Evolutionary conservation across 108 stramenopile species (phyloP).

Genomic region (Nannochloropsis gaditana): DNA sequence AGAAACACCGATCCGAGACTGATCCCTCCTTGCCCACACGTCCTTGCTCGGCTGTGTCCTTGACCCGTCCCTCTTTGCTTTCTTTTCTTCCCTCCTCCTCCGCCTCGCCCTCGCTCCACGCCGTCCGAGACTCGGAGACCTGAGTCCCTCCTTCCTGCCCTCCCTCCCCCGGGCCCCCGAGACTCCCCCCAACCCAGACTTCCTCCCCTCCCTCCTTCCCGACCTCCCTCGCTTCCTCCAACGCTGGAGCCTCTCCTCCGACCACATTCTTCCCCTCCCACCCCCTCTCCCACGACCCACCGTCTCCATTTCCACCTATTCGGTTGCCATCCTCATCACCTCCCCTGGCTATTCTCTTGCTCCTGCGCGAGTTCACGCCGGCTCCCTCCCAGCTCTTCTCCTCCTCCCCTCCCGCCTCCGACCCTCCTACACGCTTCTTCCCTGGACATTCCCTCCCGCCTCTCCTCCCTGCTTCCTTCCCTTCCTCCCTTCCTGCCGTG

Average conservation of each 20-base stretch:
- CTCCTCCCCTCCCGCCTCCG: no score
- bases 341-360: no score
- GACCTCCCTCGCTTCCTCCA: background rate
- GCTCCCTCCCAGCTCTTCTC: no score
- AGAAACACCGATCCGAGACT: no score
- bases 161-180: background rate
- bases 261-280: background rate
- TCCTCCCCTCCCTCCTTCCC: background rate
- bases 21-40: no score
- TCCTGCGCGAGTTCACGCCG: no score
- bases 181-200: background rate
- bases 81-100: slow-evolving; percentile 13
- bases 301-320: no score
- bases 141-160: background rate
- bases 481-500: background rate
- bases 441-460: background rate
- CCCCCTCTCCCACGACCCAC: no score
- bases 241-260: background rate
- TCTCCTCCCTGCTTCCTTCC: background rate
- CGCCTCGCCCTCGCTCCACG: background rate
- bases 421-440: no score
- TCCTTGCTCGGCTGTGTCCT: no score
- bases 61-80: no score
- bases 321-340: no score
- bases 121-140: background rate